These are phyloP conservation scores for Citrus reticulata DNA, from an alignment of 345 rosid species.

Conservation along the genomic window DNA sequence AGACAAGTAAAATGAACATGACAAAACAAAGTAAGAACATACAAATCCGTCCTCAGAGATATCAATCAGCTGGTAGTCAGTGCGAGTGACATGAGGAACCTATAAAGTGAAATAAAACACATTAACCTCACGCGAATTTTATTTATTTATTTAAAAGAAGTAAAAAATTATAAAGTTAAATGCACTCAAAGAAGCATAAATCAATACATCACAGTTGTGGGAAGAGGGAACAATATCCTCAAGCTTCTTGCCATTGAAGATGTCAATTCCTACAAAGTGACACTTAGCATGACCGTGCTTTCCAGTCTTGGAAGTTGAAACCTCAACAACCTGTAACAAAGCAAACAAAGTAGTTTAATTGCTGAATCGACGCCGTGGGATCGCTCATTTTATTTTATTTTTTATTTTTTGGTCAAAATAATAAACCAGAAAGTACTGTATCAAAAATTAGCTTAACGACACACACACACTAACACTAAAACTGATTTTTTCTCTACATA, in stretches of 20 bases:
- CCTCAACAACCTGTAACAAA: constrained; percentile 64
- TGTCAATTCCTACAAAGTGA: constrained; percentile 82
- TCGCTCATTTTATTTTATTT: too few relatives aligned
- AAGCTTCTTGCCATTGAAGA: constrained; percentile 75
- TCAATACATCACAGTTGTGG: constrained; percentile 73
- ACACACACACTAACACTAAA: too few relatives aligned
- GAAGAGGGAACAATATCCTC: constrained; percentile 89
- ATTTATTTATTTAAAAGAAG: too few relatives aligned
- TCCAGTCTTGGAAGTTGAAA: constrained; percentile 81
- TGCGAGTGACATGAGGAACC: constrained; percentile 75
- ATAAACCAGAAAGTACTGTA: too few relatives aligned
- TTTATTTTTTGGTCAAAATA: too few relatives aligned
- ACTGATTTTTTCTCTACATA: too few relatives aligned
- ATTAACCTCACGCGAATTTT: background rate
- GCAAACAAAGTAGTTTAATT: background rate
- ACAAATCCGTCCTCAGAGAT: constrained; percentile 84
- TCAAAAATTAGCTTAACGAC: too few relatives aligned
- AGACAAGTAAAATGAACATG: background rate
- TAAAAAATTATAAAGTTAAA: too few relatives aligned
- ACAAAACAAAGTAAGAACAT: constrained; percentile 12
- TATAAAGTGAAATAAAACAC: constrained; percentile 10
- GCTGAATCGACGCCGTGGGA: too few relatives aligned
- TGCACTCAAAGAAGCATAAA: too few relatives aligned
- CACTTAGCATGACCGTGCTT: constrained; percentile 92
- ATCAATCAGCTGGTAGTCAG: constrained; percentile 78